Evolutionary conservation across 2,329 filamentous ascomycete genomes (phyloP).

Genomic region (Keithomyces neogunnii): DNA sequence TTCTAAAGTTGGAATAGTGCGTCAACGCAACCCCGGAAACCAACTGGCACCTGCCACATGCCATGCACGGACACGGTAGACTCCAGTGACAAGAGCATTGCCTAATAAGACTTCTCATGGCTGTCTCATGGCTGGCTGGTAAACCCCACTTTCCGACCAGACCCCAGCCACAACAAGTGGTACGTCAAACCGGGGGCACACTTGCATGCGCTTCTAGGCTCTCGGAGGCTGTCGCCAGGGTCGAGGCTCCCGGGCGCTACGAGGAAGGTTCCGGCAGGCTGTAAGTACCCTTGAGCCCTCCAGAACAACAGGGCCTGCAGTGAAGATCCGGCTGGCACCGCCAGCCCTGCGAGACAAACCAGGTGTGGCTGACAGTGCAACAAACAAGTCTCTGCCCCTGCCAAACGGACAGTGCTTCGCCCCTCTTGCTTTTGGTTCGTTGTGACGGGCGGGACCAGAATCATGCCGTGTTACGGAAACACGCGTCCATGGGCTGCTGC

Average conservation of each 20-base stretch:
- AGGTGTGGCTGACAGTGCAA: neutral
- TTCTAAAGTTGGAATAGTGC: too few relatives aligned
- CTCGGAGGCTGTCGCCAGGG: neutral
- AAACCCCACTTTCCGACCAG: constrained; percentile 4
- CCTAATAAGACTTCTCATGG: too few relatives aligned
- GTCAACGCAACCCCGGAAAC: too few relatives aligned
- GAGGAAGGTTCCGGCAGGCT: neutral
- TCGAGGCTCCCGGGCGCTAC: neutral
- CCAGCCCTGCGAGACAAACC: neutral
- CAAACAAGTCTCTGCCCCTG: neutral
- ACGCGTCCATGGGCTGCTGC: too few relatives aligned
- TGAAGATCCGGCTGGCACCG: neutral
- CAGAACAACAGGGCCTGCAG: neutral
- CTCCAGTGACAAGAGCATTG: too few relatives aligned
- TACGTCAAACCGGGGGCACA: neutral
- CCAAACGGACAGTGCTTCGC: too few relatives aligned
- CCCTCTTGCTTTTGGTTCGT: neutral
- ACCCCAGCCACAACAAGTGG: neutral
- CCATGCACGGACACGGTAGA: too few relatives aligned
- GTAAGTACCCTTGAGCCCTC: neutral
- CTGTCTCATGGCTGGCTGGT: too few relatives aligned
- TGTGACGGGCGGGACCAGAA: neutral
- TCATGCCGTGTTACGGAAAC: too few relatives aligned
- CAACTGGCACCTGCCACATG: too few relatives aligned
- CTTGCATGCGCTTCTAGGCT: neutral